A percentile compares a stretch with the other conserved stretches of the same genome.
phyloP scores from a whole-genome alignment of 495 filamentous ascomycete species.

The Baudoinia panamericana region DNA sequence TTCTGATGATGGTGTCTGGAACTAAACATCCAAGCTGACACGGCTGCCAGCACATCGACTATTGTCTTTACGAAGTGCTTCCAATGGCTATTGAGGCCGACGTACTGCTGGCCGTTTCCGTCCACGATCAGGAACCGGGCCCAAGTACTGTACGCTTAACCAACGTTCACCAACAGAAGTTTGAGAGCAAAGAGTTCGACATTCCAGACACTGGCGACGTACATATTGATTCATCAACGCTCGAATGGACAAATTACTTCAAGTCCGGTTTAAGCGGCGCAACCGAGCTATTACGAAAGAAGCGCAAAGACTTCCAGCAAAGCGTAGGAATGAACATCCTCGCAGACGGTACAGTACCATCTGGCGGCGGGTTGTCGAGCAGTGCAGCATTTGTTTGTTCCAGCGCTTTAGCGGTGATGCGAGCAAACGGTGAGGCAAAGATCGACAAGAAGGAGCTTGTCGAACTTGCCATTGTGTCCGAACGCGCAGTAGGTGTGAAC shows the following conservation, averaged over 20 bases:
- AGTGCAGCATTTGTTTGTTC: conserved; percentile 91
- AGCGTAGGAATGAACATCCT: conserved; percentile 76
- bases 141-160: conserved; percentile 48
- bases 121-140: conserved; percentile 34
- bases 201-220: conserved; percentile 40
- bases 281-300: conserved; percentile 61
- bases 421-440: conserved; percentile 63
- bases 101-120: conserved; percentile 72
- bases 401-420: conserved; percentile 76
- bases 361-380: conserved; percentile 81
- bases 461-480: conserved; percentile 84
- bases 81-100: conserved; percentile 92
- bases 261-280: conserved; percentile 79
- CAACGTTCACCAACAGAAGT: conserved; percentile 67
- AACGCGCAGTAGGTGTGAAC: conserved; percentile 89
- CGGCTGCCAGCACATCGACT: conserved; percentile 69
- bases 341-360: conserved; percentile 82
- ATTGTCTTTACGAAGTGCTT: conserved; percentile 88
- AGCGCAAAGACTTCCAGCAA: conserved; percentile 35
- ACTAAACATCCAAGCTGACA: too few relatives aligned
- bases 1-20: too few relatives aligned
- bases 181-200: conserved; percentile 61
- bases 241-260: conserved; percentile 98
- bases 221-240: conserved; percentile 28
- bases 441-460: conserved; percentile 83